Conservation (phyloP, 1,139 yeast species). For the Debaryomyces nepalensis region DNA sequence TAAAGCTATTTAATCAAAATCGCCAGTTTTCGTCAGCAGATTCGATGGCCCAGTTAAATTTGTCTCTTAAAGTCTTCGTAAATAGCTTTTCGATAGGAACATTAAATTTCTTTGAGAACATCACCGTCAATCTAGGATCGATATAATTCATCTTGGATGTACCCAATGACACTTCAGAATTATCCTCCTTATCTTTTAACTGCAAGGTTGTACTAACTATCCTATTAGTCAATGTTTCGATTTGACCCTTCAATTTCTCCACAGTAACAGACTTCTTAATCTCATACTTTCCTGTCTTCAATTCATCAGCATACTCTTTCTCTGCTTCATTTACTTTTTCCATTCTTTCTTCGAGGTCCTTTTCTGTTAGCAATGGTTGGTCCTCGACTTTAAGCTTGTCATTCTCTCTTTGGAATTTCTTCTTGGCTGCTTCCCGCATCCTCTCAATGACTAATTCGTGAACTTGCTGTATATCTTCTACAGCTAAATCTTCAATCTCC, state of each 20-base stretch:
- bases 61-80: slow-evolving; percentile 87
- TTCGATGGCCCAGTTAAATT: slow-evolving; percentile 95
- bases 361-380: slow-evolving; percentile 55
- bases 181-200: slow-evolving; percentile 89
- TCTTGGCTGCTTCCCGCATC: slow-evolving; percentile 64
- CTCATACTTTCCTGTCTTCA: slow-evolving; percentile 63
- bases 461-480: slow-evolving; percentile 64
- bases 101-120: slow-evolving; percentile 81
- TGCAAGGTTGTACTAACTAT: slow-evolving; percentile 71
- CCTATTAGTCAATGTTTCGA: slow-evolving; percentile 73
- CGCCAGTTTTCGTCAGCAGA: slow-evolving; percentile 89
- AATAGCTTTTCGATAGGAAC: slow-evolving; percentile 94
- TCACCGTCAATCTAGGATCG: slow-evolving; percentile 90
- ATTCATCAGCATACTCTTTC: slow-evolving; percentile 60
- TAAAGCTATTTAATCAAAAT: slow-evolving; percentile 55
- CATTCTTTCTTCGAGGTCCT: slow-evolving; percentile 62
- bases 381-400: slow-evolving; percentile 68
- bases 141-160: slow-evolving; percentile 94
- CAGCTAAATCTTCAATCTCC: slow-evolving; percentile 70
- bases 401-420: slow-evolving; percentile 74
- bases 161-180: slow-evolving; percentile 90
- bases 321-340: slow-evolving; percentile 60
- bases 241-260: slow-evolving; percentile 75
- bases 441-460: slow-evolving; percentile 60
- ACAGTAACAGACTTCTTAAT: slow-evolving; percentile 58